Evolutionary conservation across 1,139 yeast species (phyloP), one percentile per base, ranked within the genome.

Genomic region (Taphrina flavorubra): DNA sequence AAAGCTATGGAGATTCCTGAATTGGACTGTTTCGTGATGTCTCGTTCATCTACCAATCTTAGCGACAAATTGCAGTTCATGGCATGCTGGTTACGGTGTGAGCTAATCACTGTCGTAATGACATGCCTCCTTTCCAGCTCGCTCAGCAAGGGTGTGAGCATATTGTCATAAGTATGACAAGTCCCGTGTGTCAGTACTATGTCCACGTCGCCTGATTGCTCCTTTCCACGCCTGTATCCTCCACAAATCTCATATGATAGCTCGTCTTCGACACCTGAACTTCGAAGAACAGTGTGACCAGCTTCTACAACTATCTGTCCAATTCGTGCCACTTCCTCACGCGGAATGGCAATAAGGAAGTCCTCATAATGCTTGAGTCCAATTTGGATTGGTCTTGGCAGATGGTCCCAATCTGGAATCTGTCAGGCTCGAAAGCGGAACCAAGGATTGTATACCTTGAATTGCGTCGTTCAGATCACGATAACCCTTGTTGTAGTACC

Each of bases 281-380:
- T 18, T 60, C 68, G 25, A 61, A 57, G 16, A 40, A 62, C 18
- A 36, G 37, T 7, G 70, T 69, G 20, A 59, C 56, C 37, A 13
- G 40, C 51, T 7, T 39, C 40, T 1, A 39, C 40, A 14, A 72
- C 67, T 8, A 36, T 18, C 16, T 56, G 40, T 18, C 60, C 72
- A 44, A 72, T 71, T 8, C n/a, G 42, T 2, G 51, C 51, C 14
- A 72, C 74, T 39, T 72, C 71, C 11, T 57, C 67, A 18, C 65
- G 69, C 8, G 69, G 65, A 16, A 71, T 51, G 13, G 69, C 61
- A n/a, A 13, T 31, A 13, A 49, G n/a, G 40, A 72, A 72, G 20
- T 72, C 74, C 8, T 70, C 69, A 51, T 72, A 72, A 51, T 70
- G 64, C 42, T 40, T 59, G n/a, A 72, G 51, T 0, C 74, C 74